These are phyloP conservation scores for Nymphaea colorata DNA, from an alignment of 164 flowering plant genomes.

Conservation along the genomic window DNA sequence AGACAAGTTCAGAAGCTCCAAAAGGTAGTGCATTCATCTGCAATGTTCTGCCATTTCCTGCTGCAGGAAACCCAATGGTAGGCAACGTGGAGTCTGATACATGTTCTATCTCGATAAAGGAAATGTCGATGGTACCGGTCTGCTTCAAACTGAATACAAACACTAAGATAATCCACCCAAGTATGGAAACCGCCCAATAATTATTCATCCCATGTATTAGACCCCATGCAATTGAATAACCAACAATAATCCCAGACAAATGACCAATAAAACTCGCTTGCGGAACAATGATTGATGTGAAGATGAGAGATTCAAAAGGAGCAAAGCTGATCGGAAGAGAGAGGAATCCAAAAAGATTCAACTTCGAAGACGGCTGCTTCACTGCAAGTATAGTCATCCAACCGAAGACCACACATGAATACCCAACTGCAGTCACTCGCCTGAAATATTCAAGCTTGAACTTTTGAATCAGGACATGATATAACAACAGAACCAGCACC, in stretches of 20 bases:
- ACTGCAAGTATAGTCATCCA: constrained; percentile 95
- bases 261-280: constrained; percentile 98
- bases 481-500: constrained; percentile 46
- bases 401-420: constrained; percentile 97
- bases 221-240: constrained; percentile 90
- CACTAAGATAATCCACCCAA: constrained; percentile 75
- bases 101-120: constrained; percentile 74
- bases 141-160: constrained; percentile 75
- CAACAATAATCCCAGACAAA: constrained; percentile 81
- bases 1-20: constrained; percentile 65
- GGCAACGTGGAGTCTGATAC: constrained; percentile 77
- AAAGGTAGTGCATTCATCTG: constrained; percentile 51
- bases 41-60: constrained; percentile 62
- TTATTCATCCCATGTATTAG: constrained; percentile 92
- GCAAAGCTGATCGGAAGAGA: constrained; percentile 95
- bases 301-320: constrained; percentile 86
- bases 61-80: constrained; percentile 53
- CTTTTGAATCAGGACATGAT: constrained; percentile 64
- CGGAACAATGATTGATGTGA: constrained; percentile 94
- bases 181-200: constrained; percentile 88
- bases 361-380: constrained; percentile 84
- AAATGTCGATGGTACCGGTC: constrained; percentile 60
- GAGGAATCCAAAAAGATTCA: constrained; percentile 83
- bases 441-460: constrained; percentile 82
- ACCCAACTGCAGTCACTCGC: constrained; percentile 93